Evolutionary conservation across 305 asterid genomes (phyloP).

Genomic region (Solanum hybrid): DNA sequence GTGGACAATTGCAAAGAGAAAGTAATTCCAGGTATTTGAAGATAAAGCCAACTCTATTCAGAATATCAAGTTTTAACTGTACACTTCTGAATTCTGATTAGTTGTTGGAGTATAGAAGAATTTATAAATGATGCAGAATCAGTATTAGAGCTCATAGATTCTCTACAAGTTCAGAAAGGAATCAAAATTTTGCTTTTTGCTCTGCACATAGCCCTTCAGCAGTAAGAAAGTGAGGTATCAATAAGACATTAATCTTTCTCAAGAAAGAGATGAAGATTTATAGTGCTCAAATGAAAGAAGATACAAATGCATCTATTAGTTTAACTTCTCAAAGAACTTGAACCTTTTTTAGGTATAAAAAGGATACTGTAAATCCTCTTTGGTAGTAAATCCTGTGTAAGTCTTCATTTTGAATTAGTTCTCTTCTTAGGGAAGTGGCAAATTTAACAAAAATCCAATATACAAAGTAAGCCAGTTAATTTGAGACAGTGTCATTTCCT

Average conservation of each 20-base stretch:
- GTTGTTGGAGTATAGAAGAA: background rate
- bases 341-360: background rate
- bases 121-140: background rate
- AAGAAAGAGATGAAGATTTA: background rate
- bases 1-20: background rate
- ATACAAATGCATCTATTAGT: background rate
- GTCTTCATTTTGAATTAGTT: background rate
- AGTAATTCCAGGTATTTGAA: background rate
- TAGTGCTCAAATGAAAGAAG: background rate
- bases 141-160: background rate
- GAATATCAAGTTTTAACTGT: background rate
- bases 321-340: background rate
- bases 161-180: background rate
- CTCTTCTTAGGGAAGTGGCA: background rate
- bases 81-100: background rate
- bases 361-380: background rate
- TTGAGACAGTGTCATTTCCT: background rate
- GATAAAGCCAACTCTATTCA: background rate
- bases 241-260: background rate
- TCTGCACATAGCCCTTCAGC: background rate
- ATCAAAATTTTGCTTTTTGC: background rate
- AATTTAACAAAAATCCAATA: background rate
- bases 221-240: background rate
- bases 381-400: background rate
- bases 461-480: background rate